Base-by-base conservation (phyloP, 768 basidiomycete genomes). In the Collybia mongolica region DNA sequence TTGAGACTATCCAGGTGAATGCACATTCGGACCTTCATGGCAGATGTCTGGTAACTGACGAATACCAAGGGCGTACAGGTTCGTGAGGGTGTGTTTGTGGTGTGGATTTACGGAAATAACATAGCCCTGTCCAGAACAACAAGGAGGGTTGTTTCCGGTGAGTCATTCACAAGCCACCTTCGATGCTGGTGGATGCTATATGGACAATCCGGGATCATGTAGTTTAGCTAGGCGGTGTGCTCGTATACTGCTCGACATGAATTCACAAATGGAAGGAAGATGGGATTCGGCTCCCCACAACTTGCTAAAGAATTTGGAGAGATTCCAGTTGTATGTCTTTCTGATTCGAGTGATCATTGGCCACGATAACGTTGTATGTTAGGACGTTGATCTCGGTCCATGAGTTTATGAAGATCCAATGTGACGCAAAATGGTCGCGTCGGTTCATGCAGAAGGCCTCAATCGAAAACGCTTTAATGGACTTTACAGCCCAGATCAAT, bases 1-100 rank as follows among this genome's bases (percentile, higher is more conserved):
- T 79, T 44, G 63, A 78, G 54, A 76, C 74, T 0, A 60, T 77
- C 18, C 73, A 79, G 66, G 77, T 75, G 39, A 56, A 65, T 40
- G 2, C 15, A 39, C 32, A 6, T 32, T 32, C 32, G 11, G 32
- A 14, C 32, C 32, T 32, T 6, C 2, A 12, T 32, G 37, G 15
- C 12, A 40, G 47, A 14, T 32, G 3, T 17, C 9, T 12, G 24
- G 19, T n/a, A 15, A 28, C 22, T 20, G 19, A 45, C 19, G 17
- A 7, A 15, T 45, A 23, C n/a, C 23, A 36, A 59, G 55, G 47
- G 51, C 40, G 54, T 60, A 26, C 58, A 64, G 61, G 63, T 56
- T 40, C 54, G 50, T 56, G 9, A 8, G 9, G 19, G 43, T 48
- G 38, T 14, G 3, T 23, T 17, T 51, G 18, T 32, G 38, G 36